phyloP scores from a whole-genome alignment of 768 basidiomycete genomes.

The Suillus decipiens region DNA sequence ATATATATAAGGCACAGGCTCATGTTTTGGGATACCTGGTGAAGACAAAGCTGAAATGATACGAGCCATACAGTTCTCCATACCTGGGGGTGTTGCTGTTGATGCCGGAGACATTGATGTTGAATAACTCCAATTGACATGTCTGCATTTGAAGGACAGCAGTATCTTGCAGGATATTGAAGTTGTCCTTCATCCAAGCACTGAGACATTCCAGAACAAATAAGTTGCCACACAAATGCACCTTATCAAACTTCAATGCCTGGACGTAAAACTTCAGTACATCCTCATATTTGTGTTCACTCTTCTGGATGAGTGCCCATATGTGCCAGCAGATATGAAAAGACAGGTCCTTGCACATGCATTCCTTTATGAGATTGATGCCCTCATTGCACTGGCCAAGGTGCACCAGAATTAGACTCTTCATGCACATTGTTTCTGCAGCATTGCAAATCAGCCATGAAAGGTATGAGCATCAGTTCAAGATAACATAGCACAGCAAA shows the following conservation, averaged over 20 bases:
- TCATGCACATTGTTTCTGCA: slow-evolving; percentile 94
- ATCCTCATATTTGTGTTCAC: slow-evolving; percentile 93
- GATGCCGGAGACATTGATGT: too few species aligned
- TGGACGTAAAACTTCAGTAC: slow-evolving; percentile 91
- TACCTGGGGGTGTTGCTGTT: too few species aligned
- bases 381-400: slow-evolving; percentile 82
- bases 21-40: too few species aligned
- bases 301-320: slow-evolving; percentile 91
- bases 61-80: too few species aligned
- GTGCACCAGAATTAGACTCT: slow-evolving; percentile 83
- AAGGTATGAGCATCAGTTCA: background rate
- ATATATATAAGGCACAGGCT: too few species aligned
- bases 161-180: slow-evolving; percentile 90
- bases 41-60: too few species aligned
- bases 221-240: slow-evolving; percentile 36
- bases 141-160: slow-evolving; percentile 89
- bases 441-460: slow-evolving; percentile 7
- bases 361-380: slow-evolving; percentile 80
- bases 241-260: slow-evolving; percentile 88
- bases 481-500: slow-evolving; percentile 40
- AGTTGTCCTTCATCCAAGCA: slow-evolving; percentile 69
- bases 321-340: slow-evolving; percentile 99
- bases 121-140: slow-evolving; percentile 53
- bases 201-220: slow-evolving; percentile 6
- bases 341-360: slow-evolving; percentile 74